Evolutionary conservation across 2,329 filamentous ascomycete species (phyloP), one percentile per base, ranked within the genome.

Genomic region (Sclerotinia trifoliorum): DNA sequence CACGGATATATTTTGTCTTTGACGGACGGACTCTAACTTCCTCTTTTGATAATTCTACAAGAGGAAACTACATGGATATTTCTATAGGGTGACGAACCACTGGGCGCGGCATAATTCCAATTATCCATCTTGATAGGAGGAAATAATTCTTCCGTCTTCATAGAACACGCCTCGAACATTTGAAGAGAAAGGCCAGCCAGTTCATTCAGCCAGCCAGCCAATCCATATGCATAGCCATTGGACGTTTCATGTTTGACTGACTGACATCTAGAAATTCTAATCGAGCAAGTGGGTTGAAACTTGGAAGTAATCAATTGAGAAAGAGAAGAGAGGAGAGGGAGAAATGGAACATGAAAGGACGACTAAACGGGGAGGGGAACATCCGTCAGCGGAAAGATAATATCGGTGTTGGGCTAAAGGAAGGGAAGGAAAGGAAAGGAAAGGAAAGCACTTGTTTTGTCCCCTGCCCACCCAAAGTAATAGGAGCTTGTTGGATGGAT

Each of bases 121-220:
- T 63, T 19, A 44, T 21, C 3, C 32, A 10, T 1, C 26, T 52
- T 32, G 8, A 66, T 42, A 66, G 54, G 64, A 66, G 64, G 64
- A 66, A 66, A 60, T 51, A 60, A 51, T 66, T 66, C 13, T 66
- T 66, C 64, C 64, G 64, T 58, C 51, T 62, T 35, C n/a, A 39
- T 17, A 60, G 54, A 66, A 66, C 26, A 48, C 46, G 44, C 24
- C 44, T 66, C 64, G 64, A 66, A 48, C 29, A 29, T 21, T 10
- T 10, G 11, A 26, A 3, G 21, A 6, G 21, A 57, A 35, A 58
- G 64, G 48, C 21, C 13, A 49, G n/a, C 54, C 26, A 35, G 19
- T 2, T 39, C 21, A 24, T 24, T 24, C 13, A 49, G 24, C 5
- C 44, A 49, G 17, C 29, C 52, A 48, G 44, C 44, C 44, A 48